Base-by-base conservation (phyloP, 2,329 filamentous ascomycete genomes). In the Colletotrichum sansevieriae region DNA sequence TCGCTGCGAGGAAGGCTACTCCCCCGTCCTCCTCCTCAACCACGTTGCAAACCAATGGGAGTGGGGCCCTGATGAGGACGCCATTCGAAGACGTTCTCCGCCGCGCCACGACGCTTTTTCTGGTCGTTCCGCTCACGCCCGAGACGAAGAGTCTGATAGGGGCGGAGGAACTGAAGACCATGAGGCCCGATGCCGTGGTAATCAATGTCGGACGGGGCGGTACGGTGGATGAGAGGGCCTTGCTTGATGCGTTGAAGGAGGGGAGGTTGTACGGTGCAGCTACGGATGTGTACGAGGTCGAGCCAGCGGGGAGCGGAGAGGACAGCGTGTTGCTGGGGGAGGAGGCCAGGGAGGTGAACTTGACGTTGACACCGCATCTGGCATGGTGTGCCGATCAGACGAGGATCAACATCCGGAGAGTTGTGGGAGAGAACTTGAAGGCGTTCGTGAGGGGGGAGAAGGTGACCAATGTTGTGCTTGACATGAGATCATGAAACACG, bases 171-270 rank as follows among this genome's bases (percentile, higher is more conserved):
- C 66, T 75, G 7, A 39, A 37, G 22, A 29, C 41, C 13, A 71
- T 74, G 73, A 20, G 63, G 12, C 46, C 55, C 20, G 70, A 83
- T 63, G 66, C 66, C 9, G 61, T 74, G 7, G 59, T 74, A 33
- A 56, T 75, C 60, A 75, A 75, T 63, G 71, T 74, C n/a, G 78
- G 78, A 4, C 73, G 79, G 41, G 78, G 79, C 22, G 76, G 75
- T 51, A 75, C 76, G 54, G 72, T 80, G 33, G 75, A 80, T 49
- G 79, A 81, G 74, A 71, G 73, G 10, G 78, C 79, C 44, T 71
- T 80, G 41, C 71, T 74, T 18, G 71, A 73, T 6, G 77, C 78
- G 20, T 63, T 81, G 12, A 70, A 72, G 44, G 72, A 71, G 64
- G 74, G 73, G 11, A 63, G 66, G 43, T 73, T 80, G 35, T 75